Evolutionary conservation across 2,329 filamentous ascomycete species (phyloP), one percentile per base, ranked within the genome.

Genomic region (Colletotrichum falcatum): DNA sequence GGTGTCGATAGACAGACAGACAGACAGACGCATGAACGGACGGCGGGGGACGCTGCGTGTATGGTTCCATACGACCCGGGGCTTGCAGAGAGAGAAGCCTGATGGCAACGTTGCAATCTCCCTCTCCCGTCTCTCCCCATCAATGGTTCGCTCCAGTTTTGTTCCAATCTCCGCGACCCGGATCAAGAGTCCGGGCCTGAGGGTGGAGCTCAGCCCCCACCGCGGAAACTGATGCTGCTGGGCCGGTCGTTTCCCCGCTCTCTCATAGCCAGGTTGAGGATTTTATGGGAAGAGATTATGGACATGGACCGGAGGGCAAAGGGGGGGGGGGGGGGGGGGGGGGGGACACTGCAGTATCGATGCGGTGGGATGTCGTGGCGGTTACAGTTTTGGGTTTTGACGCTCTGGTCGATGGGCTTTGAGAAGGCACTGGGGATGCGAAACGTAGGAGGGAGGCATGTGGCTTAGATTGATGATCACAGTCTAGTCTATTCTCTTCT

Each of bases 91-190:
- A 42, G 39, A 12, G 39, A 44, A 48, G 26, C 42, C 6, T 33
- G 35, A 62, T 54, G n/a, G 60, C 60, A 62, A 62, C 60, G 60
- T 62, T 62, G 35, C 60, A 62, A 62, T 62, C 26, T 62, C 33
- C 18, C 39, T 5, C 28, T 11, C 56, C 26, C 39, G 18, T 18
- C 42, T n/a, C 37, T 11, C 35, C 54, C 37, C 37, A 4, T 4
- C 35, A 4, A 33, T 11, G 51, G 28, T 54, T 54, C 9, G 20
- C 7, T 54, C 18, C 7, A 53, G 23, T 26, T n/a, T n/a, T n/a
- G 44, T 49, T 20, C 55, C 11, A 59, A 59, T 59, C 55, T 42
- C 42, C 26, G 44, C 44, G n/a, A n/a, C n/a, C 8, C 44, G 12
- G 2, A 23, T 46, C 44, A 46, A 46, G 46, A 46, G 28, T 39